These are phyloP conservation scores for Metarhizium anisopliae DNA, from an alignment of 2,329 filamentous ascomycete species.

Conservation along the genomic window DNA sequence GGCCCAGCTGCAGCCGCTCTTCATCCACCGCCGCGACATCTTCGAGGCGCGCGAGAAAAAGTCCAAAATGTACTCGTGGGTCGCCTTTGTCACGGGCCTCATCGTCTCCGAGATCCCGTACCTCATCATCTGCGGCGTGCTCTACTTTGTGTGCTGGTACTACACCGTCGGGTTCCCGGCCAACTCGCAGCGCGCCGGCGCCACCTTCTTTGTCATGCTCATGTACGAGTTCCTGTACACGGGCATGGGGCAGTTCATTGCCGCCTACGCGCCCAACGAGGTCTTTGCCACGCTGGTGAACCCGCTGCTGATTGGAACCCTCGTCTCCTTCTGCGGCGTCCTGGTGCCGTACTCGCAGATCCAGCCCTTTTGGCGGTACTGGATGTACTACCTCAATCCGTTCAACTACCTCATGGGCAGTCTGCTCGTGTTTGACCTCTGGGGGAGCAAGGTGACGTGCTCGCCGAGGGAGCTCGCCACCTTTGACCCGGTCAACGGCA, in stretches of 20 bases:
- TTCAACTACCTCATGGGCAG: conserved; percentile 53
- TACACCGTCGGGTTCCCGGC: conserved; percentile 44
- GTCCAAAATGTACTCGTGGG: conserved; percentile 52
- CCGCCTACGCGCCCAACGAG: conserved; percentile 52
- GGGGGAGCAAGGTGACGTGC: conserved; percentile 38
- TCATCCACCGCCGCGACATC: conserved; percentile 46
- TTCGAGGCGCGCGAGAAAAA: conserved; percentile 52
- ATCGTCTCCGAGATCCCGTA: conserved; percentile 39
- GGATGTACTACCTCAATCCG: conserved; percentile 54
- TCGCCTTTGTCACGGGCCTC: conserved; percentile 46
- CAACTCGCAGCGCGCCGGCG: conserved; percentile 37
- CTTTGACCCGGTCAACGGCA: conserved; percentile 39
- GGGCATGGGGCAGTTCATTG: conserved; percentile 53
- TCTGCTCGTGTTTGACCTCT: conserved; percentile 43
- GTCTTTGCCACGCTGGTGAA: conserved; percentile 44
- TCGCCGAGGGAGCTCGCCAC: conserved; percentile 37
- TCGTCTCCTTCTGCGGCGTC: conserved; percentile 61
- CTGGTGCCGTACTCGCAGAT: conserved; percentile 58
- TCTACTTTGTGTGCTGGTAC: conserved; percentile 49
- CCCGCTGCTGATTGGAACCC: too few species aligned
- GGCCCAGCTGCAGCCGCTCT: conserved; percentile 50
- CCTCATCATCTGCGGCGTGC: conserved; percentile 31
- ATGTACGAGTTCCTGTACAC: conserved; percentile 53
- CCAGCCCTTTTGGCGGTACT: conserved; percentile 57
- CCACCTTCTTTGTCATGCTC: conserved; percentile 44